phyloP scores from a whole-genome alignment of 768 basidiomycete genomes.

The Astraeus odoratus region DNA sequence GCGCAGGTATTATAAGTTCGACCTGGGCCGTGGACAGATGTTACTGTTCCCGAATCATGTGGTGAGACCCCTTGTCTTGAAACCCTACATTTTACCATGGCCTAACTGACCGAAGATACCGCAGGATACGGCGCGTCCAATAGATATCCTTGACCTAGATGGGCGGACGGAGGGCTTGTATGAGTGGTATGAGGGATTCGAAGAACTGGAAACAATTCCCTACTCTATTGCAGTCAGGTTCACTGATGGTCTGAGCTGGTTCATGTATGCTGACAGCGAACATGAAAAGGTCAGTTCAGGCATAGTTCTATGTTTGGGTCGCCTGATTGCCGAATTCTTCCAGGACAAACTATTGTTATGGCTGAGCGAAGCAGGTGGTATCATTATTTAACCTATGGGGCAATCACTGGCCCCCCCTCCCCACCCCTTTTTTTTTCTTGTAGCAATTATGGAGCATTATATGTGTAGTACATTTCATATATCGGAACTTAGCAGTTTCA shows the following conservation, averaged over 20 bases:
- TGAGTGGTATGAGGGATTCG: slow-evolving; percentile 65
- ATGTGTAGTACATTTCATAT: too few species aligned
- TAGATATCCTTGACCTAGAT: slow-evolving; percentile 37
- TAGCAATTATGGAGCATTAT: neutral
- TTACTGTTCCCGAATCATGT: slow-evolving; percentile 47
- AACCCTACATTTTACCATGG: neutral
- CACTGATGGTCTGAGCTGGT: slow-evolving; percentile 43
- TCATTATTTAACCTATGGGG: neutral
- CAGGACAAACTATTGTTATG: neutral
- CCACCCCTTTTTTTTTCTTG: neutral
- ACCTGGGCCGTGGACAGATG: slow-evolving; percentile 32
- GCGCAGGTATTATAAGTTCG: slow-evolving; percentile 55
- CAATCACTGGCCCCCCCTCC: too few species aligned
- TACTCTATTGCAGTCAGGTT: slow-evolving; percentile 64
- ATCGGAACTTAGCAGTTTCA: too few species aligned
- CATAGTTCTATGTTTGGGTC: neutral
- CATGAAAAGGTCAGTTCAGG: slow-evolving; percentile 47
- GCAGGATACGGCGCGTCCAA: slow-evolving; percentile 24
- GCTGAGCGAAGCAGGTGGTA: slow-evolving; percentile 1
- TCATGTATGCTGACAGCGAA: slow-evolving; percentile 55
- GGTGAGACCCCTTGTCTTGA: slow-evolving; percentile 27
- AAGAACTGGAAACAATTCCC: slow-evolving; percentile 58
- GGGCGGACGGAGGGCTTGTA: slow-evolving; percentile 40
- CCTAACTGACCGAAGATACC: neutral
- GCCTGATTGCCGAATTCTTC: neutral